Evolutionary conservation across 305 asterid species (phyloP), one percentile per base, ranked within the genome.

Genomic region (Ilex paraguariensis): DNA sequence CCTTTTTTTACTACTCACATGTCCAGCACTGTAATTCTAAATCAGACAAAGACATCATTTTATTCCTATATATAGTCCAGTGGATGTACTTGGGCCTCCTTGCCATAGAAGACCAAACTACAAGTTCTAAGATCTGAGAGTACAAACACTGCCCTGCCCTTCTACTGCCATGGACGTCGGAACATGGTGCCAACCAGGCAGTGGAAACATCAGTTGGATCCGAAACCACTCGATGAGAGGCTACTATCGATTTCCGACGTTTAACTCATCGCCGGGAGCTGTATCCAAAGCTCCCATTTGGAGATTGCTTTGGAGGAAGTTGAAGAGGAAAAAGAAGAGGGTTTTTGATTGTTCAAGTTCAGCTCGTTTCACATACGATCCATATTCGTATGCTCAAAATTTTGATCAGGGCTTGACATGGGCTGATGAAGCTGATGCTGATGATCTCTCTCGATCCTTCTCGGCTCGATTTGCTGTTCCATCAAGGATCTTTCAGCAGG

Each of bases 381-480:
- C 90, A 0, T 59, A 33, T 54, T 81, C 90, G 54, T 87, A 90
- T 70, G 76, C 88, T 0, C 88, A 79, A 56, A 90, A 90, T 50
- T 87, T 90, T 28, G 97, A 90, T 73, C 76, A 77, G 14, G 87
- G 87, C 0, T 39, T 64, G 44, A 53, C 58, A n/a, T 82, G 73
- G 77, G 76, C 67, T 14, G 85, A 83, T 63, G 28, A 21, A 21
- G 42, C 42, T 36, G 42, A 36, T 36, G 57, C 72, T 21, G 87
- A 82, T 60, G 82, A 87, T 51, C 54, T 83, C 13, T 74, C 84
- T 30, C 70, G 85, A 17, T 81, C 94, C 0, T 90, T 90, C 69
- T 90, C 97, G 6, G 90, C 94, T 72, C 69, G 94, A 42, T 90
- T 90, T 74, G 91, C 94, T 54, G 79, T 81, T 76, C 87, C 91